Evolutionary conservation across 164 flowering plant species (phyloP).

Genomic region (Magnolia changhungtana): DNA sequence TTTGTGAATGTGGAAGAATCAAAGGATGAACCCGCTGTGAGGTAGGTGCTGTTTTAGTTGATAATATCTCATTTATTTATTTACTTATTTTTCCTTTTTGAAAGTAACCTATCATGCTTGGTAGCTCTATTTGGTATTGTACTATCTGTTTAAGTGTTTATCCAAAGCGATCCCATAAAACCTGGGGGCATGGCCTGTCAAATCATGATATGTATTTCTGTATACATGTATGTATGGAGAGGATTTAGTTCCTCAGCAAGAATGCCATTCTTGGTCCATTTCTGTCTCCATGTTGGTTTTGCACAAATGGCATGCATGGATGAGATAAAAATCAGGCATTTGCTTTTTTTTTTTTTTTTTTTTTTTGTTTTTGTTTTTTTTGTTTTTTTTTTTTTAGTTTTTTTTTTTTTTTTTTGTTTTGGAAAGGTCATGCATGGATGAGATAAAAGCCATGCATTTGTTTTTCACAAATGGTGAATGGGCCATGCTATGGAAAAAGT

Average conservation of each 20-base stretch:
- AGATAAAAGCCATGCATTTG: too few relatives aligned
- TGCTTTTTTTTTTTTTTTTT: too few relatives aligned
- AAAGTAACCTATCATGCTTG: neutral
- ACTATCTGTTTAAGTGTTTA: neutral
- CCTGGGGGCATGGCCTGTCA: neutral
- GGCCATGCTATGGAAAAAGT: too few relatives aligned
- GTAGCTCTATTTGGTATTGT: neutral
- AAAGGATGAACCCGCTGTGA: slow-evolving; percentile 40
- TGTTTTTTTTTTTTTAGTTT: too few relatives aligned
- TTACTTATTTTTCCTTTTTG: neutral
- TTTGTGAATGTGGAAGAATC: slow-evolving; percentile 32
- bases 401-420: too few relatives aligned
- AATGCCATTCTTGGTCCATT: too few relatives aligned
- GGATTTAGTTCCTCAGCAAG: neutral
- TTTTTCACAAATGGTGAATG: too few relatives aligned
- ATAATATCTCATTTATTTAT: neutral
- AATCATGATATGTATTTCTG: neutral
- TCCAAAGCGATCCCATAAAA: neutral
- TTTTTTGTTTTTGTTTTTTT: too few relatives aligned
- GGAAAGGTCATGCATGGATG: too few relatives aligned
- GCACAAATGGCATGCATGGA: too few relatives aligned
- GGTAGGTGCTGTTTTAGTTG: slow-evolving; percentile 38
- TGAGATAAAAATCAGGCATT: too few relatives aligned
- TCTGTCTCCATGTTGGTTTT: too few relatives aligned
- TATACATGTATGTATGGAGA: neutral